Conservation (phyloP, 2,329 filamentous ascomycete genomes). For the Fonsecaea erecta region DNA sequence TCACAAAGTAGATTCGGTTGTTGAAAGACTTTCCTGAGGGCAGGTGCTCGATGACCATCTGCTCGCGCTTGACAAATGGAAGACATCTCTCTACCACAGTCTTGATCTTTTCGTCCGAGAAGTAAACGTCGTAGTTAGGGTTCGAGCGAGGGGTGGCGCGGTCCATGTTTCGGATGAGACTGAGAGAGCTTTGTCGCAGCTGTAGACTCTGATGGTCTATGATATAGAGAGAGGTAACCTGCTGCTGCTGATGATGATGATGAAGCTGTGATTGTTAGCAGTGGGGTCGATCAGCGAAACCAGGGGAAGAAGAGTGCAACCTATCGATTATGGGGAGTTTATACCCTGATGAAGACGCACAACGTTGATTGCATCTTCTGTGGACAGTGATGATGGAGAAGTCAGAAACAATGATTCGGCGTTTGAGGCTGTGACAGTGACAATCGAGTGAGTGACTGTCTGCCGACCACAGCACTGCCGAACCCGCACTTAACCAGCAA, state of each 20-base stretch:
- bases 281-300: neutral
- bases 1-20: conserved; percentile 35
- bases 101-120: conserved; percentile 31
- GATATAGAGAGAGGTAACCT: neutral
- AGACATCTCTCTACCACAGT: conserved; percentile 26
- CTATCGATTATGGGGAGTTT: neutral
- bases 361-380: conserved; percentile 14
- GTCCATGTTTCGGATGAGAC: conserved; percentile 4
- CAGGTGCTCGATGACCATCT: conserved; percentile 27
- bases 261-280: neutral
- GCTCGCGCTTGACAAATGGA: conserved; percentile 24
- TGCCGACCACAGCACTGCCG: neutral
- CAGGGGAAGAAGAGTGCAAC: neutral
- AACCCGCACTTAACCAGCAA: neutral
- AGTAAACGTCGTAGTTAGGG: conserved; percentile 33
- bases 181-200: conserved; percentile 2
- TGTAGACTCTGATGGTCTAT: conserved; percentile 1
- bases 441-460: neutral
- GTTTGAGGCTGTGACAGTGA: neutral
- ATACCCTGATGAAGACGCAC: conserved; percentile 2
- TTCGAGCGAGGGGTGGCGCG: conserved; percentile 26
- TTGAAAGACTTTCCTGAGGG: conserved; percentile 34
- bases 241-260: neutral
- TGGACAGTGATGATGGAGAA: neutral
- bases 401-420: neutral